phyloP scores from a whole-genome alignment of 371 early-diverging fungal genomes.

The Phascolomyces articulosus region DNA sequence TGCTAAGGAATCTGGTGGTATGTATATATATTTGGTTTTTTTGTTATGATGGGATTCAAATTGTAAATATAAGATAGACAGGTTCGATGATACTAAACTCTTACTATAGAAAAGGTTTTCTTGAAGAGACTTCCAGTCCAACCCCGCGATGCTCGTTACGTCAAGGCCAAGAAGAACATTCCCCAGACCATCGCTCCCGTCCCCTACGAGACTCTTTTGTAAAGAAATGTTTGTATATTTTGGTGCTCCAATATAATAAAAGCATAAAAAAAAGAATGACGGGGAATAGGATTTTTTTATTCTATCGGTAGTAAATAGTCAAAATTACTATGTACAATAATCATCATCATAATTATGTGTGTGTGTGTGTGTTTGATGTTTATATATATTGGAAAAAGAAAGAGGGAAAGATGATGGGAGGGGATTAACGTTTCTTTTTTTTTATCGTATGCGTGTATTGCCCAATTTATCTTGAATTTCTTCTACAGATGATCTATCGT shows the following conservation, averaged over 20 bases:
- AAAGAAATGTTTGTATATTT: slow-evolving; percentile 25
- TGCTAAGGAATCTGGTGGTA: slow-evolving; percentile 69
- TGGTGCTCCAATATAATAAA: neutral
- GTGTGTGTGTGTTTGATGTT: neutral
- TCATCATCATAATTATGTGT: no score
- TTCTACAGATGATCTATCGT: slow-evolving; percentile 22
- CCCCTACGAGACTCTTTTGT: slow-evolving; percentile 91
- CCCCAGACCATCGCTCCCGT: slow-evolving; percentile 93
- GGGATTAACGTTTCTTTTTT: no score
- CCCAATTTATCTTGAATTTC: slow-evolving; percentile 21
- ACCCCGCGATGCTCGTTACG: slow-evolving; percentile 91
- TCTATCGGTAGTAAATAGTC: neutral
- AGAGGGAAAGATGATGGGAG: neutral
- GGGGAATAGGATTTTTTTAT: neutral
- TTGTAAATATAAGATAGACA: neutral
- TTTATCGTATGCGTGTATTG: slow-evolving; percentile 19
- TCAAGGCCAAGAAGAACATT: slow-evolving; percentile 87
- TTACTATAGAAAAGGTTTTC: slow-evolving; percentile 61
- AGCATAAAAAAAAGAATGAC: slow-evolving; percentile 2
- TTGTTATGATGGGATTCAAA: neutral
- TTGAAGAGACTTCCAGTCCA: slow-evolving; percentile 94
- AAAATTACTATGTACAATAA: no score
- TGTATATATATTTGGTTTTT: slow-evolving; percentile 1
- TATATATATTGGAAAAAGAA: neutral
- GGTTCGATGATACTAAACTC: neutral